Evolutionary conservation across 495 filamentous ascomycete genomes (phyloP).

Genomic region (Xanthoparmelia taractica): DNA sequence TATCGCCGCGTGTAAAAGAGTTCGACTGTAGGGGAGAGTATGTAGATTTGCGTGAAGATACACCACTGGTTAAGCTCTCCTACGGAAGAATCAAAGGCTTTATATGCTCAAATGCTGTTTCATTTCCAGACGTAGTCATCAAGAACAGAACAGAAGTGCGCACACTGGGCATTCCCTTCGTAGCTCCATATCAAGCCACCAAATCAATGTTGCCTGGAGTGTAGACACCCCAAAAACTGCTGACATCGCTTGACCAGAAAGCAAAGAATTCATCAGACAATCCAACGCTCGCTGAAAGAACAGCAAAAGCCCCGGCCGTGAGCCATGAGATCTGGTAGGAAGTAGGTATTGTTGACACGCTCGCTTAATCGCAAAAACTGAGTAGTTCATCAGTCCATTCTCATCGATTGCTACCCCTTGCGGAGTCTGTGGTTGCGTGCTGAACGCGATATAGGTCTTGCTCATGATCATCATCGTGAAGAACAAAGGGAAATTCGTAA

Average conservation of each 20-base stretch:
- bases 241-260: neutral
- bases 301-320: neutral
- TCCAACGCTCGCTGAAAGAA: slow-evolving; percentile 7
- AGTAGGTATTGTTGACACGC: slow-evolving; percentile 6
- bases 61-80: neutral
- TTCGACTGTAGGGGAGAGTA: neutral
- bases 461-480: slow-evolving; percentile 14
- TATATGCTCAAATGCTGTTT: neutral
- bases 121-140: neutral
- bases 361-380: slow-evolving; percentile 10
- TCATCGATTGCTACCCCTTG: slow-evolving; percentile 14
- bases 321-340: neutral
- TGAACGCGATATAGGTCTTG: slow-evolving; percentile 20
- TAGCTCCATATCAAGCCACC: neutral
- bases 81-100: neutral
- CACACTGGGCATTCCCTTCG: neutral
- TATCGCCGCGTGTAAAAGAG: no score
- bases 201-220: neutral
- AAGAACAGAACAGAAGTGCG: neutral
- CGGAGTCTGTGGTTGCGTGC: slow-evolving; percentile 23
- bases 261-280: slow-evolving; percentile 1
- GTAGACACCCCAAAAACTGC: neutral
- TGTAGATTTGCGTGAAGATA: neutral
- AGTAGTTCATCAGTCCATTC: neutral
- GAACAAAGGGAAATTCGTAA: slow-evolving; percentile 20